Base-by-base conservation (phyloP, 352 stramenopile genomes). In the Phytophthora melonis region DNA sequence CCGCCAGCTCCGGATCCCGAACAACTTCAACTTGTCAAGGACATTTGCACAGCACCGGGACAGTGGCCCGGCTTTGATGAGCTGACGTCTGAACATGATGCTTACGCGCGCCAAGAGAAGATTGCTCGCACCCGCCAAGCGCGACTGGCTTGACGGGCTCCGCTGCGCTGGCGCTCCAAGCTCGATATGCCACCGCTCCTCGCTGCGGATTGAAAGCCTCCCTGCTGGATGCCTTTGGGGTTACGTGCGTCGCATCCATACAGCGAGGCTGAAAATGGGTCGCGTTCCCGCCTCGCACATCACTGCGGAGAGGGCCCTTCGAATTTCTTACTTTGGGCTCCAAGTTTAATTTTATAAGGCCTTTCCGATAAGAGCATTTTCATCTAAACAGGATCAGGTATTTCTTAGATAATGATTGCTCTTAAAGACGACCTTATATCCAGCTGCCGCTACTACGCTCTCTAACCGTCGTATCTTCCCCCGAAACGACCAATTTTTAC, bases 11-110 rank as follows among this genome's bases (percentile, higher is more conserved):
- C 63, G 63, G 55, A 63, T 70, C 2, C 57, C 21, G 18, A 32
- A 58, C 50, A 58, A 74, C 67, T 70, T 65, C 67, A 74, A 69
- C 53, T 4, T 64, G 64, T 74, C 52, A 59, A 58, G 23, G 13
- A 16, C 34, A 16, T 16, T 5, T 32, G 27, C 4, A 32, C 27
- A 32, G 27, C 27, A 32, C 27, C 27, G 27, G 27, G 27, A 13
- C 43, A 7, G 57, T 50, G 54, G n/a, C 19, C 47, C 56, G 47
- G 45, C 45, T 50, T 47, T 66, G 58, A 73, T 73, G 59, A 68
- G 58, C 66, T 73, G 66, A 73, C 58, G 30, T 5, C 19, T 52
- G 13, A 68, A 13, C 41, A 49, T 49, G 60, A 50, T 68, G 66
- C 63, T 73, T 73, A 64, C 66, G 58, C 58, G 50, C 58, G 50